Evolutionary conservation across 2,329 filamentous ascomycete genomes (phyloP).

Genomic region (Penicillium brasilianum): DNA sequence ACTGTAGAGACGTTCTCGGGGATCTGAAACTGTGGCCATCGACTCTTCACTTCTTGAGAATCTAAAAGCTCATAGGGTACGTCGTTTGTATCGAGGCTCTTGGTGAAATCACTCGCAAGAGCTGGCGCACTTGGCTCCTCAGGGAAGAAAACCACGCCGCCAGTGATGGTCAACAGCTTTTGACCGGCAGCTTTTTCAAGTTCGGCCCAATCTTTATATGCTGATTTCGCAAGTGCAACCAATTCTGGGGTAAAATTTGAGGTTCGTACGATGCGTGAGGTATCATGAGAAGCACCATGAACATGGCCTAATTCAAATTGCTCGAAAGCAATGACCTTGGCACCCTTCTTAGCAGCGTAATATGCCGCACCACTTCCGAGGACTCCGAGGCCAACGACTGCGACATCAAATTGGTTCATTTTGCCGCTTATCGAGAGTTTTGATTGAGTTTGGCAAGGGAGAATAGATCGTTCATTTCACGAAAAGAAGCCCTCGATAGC

Average conservation of each 20-base stretch:
- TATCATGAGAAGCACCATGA: conserved; percentile 37
- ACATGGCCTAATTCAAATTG: conserved; percentile 39
- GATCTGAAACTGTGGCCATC: conserved; percentile 35
- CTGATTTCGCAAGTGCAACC: conserved; percentile 52
- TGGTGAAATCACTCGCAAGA: conserved; percentile 23
- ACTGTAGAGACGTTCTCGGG: conserved; percentile 29
- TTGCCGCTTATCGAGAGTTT: neutral
- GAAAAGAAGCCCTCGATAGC: neutral
- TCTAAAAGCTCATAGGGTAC: conserved; percentile 34
- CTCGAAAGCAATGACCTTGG: conserved; percentile 36
- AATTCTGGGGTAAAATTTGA: conserved; percentile 34
- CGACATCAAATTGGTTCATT: conserved; percentile 35
- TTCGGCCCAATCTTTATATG: conserved; percentile 38
- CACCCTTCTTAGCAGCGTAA: conserved; percentile 32
- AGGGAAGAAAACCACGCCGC: conserved; percentile 33
- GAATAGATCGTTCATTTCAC: neutral
- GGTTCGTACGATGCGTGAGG: conserved; percentile 37
- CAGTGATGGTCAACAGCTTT: conserved; percentile 33
- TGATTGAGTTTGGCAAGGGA: neutral
- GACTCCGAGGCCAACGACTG: conserved; percentile 35
- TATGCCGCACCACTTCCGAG: conserved; percentile 37
- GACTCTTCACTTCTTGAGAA: conserved; percentile 27
- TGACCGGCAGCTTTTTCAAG: conserved; percentile 28
- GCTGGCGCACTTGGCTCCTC: conserved; percentile 16
- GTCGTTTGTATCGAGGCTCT: conserved; percentile 24